phyloP scores from a whole-genome alignment of 352 stramenopile species.

The Plasmopara muralis region DNA sequence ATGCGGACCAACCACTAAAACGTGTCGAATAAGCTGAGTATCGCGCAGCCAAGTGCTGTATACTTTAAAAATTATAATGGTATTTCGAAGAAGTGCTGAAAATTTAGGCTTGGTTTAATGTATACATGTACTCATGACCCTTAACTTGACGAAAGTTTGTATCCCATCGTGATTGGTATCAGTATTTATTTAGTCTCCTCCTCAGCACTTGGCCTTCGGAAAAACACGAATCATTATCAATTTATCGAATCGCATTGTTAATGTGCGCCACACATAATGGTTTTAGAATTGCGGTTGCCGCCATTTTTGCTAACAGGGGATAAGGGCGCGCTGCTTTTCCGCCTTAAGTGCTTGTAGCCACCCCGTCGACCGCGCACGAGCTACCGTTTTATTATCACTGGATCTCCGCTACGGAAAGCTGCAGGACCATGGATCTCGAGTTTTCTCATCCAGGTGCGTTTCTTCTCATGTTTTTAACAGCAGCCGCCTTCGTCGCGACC shows the following conservation, averaged over 20 bases:
- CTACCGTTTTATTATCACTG: background rate
- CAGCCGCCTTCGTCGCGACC: slow-evolving; percentile 3
- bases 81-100: no score
- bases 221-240: slow-evolving; percentile 12
- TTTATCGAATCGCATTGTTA: slow-evolving; percentile 54
- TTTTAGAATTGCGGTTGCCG: slow-evolving; percentile 6
- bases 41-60: no score
- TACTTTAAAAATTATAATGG: no score
- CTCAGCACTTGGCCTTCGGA: no score
- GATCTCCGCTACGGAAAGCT: background rate
- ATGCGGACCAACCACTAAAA: slow-evolving; percentile 8
- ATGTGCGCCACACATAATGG: slow-evolving; percentile 13
- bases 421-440: slow-evolving; percentile 13
- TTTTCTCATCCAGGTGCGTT: slow-evolving; percentile 9
- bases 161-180: no score
- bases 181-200: no score
- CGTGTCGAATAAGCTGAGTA: no score
- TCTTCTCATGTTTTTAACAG: background rate
- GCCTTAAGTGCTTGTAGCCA: background rate
- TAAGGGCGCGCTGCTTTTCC: slow-evolving; percentile 5
- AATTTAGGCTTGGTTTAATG: no score
- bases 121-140: no score
- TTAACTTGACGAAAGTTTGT: no score
- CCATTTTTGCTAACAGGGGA: slow-evolving; percentile 26
- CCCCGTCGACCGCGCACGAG: background rate